Evolutionary conservation across 441 rosid species (phyloP), one percentile per base, ranked within the genome.

Genomic region (Manihot esculenta): DNA sequence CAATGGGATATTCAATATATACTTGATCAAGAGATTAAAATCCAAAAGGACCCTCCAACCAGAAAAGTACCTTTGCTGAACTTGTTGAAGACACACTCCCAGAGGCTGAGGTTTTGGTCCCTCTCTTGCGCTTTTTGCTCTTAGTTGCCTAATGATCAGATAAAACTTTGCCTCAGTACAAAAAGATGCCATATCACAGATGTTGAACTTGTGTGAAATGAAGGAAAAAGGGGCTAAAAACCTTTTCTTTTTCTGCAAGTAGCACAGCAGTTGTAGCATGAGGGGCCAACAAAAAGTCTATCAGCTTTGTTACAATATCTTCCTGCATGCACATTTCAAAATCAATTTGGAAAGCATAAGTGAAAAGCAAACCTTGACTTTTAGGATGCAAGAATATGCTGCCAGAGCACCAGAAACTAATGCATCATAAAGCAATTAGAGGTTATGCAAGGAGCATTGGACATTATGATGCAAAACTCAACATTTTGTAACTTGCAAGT

Each of bases 211-310:
- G 17, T 18, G 24, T 38, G 48, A 67, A 63, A 13, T 26, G 48
- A 70, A 2, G n/a, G 6, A 68, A 26, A 47, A 10, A 10, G 18
- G 18, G 20, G 7, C 8, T 54, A 74, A 57, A 38, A 75, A 84
- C 86, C 89, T 89, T 85, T 75, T 92, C 96, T 76, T 85, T 85
- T 76, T 90, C 96, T 27, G 86, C 77, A 80, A 94, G 90, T 64
- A 82, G 75, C 60, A 74, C 85, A 30, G 81, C 69, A 41, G 88
- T 86, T 71, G 93, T 89, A 21, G 90, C 86, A 76, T 82, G 88
- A 71, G 98, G 99, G 56, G 87, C 87, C 78, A 77, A 82, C 91
- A 95, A 81, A 85, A 91, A 95, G 77, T 88, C 99, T 68, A 89
- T 79, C 79, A 95, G 84, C 70, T 80, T 85, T 17, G 79, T 23